Evolutionary conservation across 352 stramenopile species (phyloP).

Genomic region (Hyaloperonospora brassicae): DNA sequence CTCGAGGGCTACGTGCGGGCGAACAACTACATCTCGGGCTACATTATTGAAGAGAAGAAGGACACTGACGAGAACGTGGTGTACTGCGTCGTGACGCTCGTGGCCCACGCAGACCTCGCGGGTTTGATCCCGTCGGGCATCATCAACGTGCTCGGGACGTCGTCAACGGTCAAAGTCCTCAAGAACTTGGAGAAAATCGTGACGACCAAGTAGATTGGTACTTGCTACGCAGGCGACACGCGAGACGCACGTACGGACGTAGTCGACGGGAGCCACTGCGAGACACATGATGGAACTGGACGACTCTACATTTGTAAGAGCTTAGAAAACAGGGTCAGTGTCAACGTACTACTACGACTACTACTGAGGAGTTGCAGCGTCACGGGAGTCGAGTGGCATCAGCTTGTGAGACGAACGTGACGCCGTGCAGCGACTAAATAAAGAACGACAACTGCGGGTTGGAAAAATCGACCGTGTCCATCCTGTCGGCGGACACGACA

Average conservation of each 20-base stretch:
- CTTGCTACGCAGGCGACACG: constrained; percentile 11
- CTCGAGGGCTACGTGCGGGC: constrained; percentile 60
- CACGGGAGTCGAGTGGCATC: too few relatives aligned
- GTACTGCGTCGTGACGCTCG: constrained; percentile 64
- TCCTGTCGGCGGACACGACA: constrained; percentile 32
- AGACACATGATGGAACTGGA: too few relatives aligned
- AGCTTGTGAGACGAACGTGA: too few relatives aligned
- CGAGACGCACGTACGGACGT: too few relatives aligned
- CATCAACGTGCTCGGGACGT: constrained; percentile 82
- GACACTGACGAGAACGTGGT: constrained; percentile 35
- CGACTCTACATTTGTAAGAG: constrained; percentile 24
- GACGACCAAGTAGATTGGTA: constrained; percentile 23
- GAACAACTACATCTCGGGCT: constrained; percentile 64
- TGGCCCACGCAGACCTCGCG: constrained; percentile 66
- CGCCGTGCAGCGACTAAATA: constrained; percentile 18
- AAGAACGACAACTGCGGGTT: constrained; percentile 39
- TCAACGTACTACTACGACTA: too few relatives aligned
- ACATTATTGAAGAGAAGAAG: constrained; percentile 61
- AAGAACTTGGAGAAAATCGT: constrained; percentile 53
- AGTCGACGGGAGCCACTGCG: too few relatives aligned
- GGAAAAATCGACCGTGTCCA: constrained; percentile 38
- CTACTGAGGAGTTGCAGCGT: too few relatives aligned
- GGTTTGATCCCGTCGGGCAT: constrained; percentile 75
- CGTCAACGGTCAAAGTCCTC: constrained; percentile 76
- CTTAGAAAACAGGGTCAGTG: too few relatives aligned